Evolutionary conservation across 2,329 filamentous ascomycete genomes (phyloP), one percentile per base, ranked within the genome.

Genomic region (Aureobasidium namibiae): DNA sequence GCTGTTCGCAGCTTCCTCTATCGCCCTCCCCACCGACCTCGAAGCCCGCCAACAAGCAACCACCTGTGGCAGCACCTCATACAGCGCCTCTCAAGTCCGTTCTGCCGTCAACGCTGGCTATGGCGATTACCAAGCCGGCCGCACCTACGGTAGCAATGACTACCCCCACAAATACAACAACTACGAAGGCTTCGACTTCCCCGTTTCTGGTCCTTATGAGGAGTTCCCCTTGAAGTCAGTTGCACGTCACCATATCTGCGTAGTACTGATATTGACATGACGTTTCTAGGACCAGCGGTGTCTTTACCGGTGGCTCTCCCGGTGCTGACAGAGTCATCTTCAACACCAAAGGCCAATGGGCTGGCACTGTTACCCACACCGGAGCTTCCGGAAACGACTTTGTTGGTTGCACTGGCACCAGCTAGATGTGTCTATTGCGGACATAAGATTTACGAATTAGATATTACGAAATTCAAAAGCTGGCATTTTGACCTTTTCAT

Each of bases 331-430:
- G 86, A 52, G 82, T 88, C 56, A 72, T 87, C 33, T 83, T 89
- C 73, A 85, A 83, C 67, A 75, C 67, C 0, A 62, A 72, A 16
- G 81, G 85, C 65, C 61, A 78, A 60, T 77, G 82, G 45, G 86
- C 84, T 14, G 86, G 84, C 38, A 75, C 80, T 29, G 87, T 89
- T 63, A 89, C 87, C 0, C 87, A 89, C 67, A 87, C 83, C 23
- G 86, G 86, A 29, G 86, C 86, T 18, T 82, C 78, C 53, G 84
- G 84, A 8, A 84, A 88, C 69, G 76, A 80, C 72, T 89, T 89
- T 72, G 83, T 89, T 59, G 80, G 76, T n/a, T 89, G 86, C 69
- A 69, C 68, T 42, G 74, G 74, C 31, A 73, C 71, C 46, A 67
- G 60, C 10, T 72, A 68, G 61, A 44, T 24, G 2, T 31, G 3